A percentile compares a stretch with the other conserved stretches of the same genome.
phyloP scores from a whole-genome alignment of 108 stramenopile genomes.

The Nannochloropsis gaditana region DNA sequence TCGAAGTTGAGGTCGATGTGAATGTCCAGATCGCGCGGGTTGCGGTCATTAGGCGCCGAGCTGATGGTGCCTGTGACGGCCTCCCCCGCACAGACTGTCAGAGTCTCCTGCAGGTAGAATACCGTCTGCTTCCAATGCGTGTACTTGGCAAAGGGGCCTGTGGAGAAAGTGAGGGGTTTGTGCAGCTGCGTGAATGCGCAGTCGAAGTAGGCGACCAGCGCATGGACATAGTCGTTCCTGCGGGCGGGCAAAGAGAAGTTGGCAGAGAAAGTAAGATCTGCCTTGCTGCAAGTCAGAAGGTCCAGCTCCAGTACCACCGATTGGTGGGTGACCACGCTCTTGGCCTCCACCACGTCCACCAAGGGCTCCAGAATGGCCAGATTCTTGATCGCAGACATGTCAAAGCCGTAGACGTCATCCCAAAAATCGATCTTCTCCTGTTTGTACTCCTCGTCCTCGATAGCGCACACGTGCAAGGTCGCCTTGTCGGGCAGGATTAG shows the following conservation, averaged over 20 bases:
- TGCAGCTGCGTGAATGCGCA: slow-evolving; percentile 80
- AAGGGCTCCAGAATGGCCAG: slow-evolving; percentile 84
- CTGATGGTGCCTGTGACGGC: slow-evolving; percentile 45
- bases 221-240: slow-evolving; percentile 80
- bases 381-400: slow-evolving; percentile 84
- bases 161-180: slow-evolving; percentile 90
- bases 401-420: slow-evolving; percentile 92
- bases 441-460: slow-evolving; percentile 75
- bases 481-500: slow-evolving; percentile 89
- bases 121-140: slow-evolving; percentile 98
- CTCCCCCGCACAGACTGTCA: slow-evolving; percentile 54
- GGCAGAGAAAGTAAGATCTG: slow-evolving; percentile 70
- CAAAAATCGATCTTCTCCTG: slow-evolving; percentile 69
- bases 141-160: slow-evolving; percentile 79
- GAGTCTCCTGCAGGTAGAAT: slow-evolving; percentile 57
- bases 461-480: slow-evolving; percentile 70
- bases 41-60: slow-evolving; percentile 52
- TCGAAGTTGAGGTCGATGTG: slow-evolving; percentile 40
- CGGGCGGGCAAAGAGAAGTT: slow-evolving; percentile 63
- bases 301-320: slow-evolving; percentile 79
- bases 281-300: slow-evolving; percentile 75
- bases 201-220: slow-evolving; percentile 89
- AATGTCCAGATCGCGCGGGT: slow-evolving; percentile 60
- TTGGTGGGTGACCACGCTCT: slow-evolving; percentile 66
- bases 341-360: slow-evolving; percentile 81